Evolutionary conservation across 2,329 filamentous ascomycete species (phyloP), one percentile per base, ranked within the genome.

Genomic region (Aaosphaeria arxii): DNA sequence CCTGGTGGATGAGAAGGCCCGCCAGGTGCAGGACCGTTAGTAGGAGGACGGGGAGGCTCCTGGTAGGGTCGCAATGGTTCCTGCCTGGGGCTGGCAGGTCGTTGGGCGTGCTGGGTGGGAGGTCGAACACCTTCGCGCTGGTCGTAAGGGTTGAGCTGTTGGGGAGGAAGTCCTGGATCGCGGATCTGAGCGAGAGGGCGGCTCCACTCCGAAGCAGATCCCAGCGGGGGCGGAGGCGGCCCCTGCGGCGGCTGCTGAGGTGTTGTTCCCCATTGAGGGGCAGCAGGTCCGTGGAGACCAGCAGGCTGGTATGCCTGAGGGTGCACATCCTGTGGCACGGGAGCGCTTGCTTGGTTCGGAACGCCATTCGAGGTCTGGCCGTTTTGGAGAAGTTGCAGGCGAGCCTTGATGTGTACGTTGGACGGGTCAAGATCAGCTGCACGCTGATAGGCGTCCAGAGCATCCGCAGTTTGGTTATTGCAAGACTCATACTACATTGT

Each of bases 391-490:
- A 99, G 79, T 67, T 95, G 89, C 52, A 99, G 79, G 52, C 94
- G 86, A 49, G 91, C 91, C 72, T 97, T 97, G 78, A 99, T 97
- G 70, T 97, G 92, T 36, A 89, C 88, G 66, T 99, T 97, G 52
- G 78, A 79, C 0, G 94, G 92, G 66, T 99, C 94, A 55, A 99
- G 83, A 69, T 99, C 94, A 33, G 91, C 91, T 38, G 94, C 94
- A 58, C 94, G 84, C 64, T 92, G 88, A 69, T 97, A 99, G 5
- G 94, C 94, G 71, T 99, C 94, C 40, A 97, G 80, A 1, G 94
- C 94, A 76, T 99, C 94, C 45, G 86, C 89, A 49, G 95, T 96
- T 73, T 99, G 94, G 74, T 97, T 97, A 79, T 99, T 97, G 73
- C 94, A 99, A 29, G 91, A 96, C 71, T 99, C 94, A 66, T 99